Evolutionary conservation across 164 flowering plant species (phyloP), one percentile per base, ranked within the genome.

Genomic region (Macadamia integrifolia): DNA sequence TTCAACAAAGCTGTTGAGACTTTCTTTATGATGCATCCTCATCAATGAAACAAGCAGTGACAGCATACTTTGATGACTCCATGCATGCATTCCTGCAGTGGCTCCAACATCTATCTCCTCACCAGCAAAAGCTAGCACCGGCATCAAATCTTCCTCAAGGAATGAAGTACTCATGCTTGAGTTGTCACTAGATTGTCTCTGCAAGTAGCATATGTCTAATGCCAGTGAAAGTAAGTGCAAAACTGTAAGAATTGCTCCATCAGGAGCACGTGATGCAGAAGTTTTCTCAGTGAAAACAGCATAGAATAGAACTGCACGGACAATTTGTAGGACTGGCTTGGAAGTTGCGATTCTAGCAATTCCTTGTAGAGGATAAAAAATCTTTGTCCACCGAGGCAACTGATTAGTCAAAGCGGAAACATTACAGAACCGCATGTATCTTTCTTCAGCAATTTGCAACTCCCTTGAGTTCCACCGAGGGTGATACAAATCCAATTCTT

Each of bases 391-490:
- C 68, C 74, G 80, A 18, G 99, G 99, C 70, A 88, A 81, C 78
- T 91, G 99, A 71, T 75, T 69, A 30, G 85, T 83, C 79, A 84
- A 72, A 60, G 98, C 92, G 59, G 97, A 88, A 50, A 78, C 85
- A 70, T 84, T 75, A 79, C 97, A 86, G 66, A 86, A 89, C 13
- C 92, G 87, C 60, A 80, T 60, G 73, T 89, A 92, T 83, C 98
- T 89, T 80, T 95, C 99, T 80, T 95, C 98, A 9, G 97, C 97
- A 52, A 83, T 75, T 78, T 95, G 99, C 74, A 89, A 79, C 43
- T 95, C 98, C 80, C 90, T 85, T 40, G 86, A 84, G 76, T 79
- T 91, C 98, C 97, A 88, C 44, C 95, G 96, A 62, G 94, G 97
- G 68, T 91, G 93, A 77, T 92, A 95, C 61, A 95, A 72, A 77